Base-by-base conservation (phyloP, 2,329 filamentous ascomycete genomes). In the Teratosphaeria epicoccoides region DNA sequence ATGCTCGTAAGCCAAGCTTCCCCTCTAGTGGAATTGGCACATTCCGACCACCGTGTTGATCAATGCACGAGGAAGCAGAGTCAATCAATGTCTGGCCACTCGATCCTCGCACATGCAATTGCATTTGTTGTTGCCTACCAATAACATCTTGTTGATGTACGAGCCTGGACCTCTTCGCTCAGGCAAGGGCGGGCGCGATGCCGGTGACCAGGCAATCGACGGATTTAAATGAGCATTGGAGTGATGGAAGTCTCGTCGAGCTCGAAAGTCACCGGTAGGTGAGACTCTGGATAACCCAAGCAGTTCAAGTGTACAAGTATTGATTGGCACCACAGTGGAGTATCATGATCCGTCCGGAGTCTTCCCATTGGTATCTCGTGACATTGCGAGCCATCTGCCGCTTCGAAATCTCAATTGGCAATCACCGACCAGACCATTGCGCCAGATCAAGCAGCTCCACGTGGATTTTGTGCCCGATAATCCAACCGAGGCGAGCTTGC, bases 401-500 rank as follows among this genome's bases (percentile, higher is more conserved):
- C 77, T 98, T 33, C 85, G 84, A 57, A 94, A 97, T 64, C 81
- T 98, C 45, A 88, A 97, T 66, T 98, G 93, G 93, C 94, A 97
- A 69, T 95, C 93, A 12, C 88, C 94, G 55, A 85, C 85, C 24
- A 85, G 93, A 0, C 93, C 93, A 2, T 74, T 97, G 29, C 85
- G 93, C 59, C 96, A 93, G 12, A 98, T 98, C 67, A 85, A 89
- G 64, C 90, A 88, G 11, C 80, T 98, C 40, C 88, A 96, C 64
- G 81, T 97, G 62, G 89, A 95, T 55, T 82, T 97, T 53, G 76
- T 90, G n/a, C 79, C 84, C 6, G 63, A 66, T 54, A 58, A 57
- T 24, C 49, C 55, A 6, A 66, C 66, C 2, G 49, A 61, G 43
- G 54, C 49, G 14, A 49, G 47, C 33, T 55, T 63, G 10, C 58